Conservation (phyloP, 1,284 basidiomycete genomes). For the Heterobasidion parviporum region DNA sequence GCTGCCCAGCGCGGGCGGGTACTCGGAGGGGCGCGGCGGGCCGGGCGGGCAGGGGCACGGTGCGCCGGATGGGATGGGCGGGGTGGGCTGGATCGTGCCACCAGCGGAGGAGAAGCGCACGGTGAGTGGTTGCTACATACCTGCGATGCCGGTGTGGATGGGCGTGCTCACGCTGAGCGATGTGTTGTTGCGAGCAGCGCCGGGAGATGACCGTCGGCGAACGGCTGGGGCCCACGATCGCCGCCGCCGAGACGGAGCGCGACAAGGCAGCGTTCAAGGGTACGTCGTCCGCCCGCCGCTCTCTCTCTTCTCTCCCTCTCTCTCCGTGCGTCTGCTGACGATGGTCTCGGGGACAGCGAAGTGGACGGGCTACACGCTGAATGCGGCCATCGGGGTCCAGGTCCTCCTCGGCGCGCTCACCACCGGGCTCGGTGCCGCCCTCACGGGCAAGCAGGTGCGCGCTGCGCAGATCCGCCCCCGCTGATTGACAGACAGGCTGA, state of each 20-base stretch:
- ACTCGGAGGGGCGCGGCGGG: not conserved
- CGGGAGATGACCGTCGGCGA: slow-evolving; percentile 17
- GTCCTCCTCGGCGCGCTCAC: slow-evolving; percentile 60
- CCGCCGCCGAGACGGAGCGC: slow-evolving; percentile 18
- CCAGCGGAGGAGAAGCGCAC: not conserved
- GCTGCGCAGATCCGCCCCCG: not conserved
- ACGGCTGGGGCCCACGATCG: slow-evolving; percentile 24
- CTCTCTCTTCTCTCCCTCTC: not conserved
- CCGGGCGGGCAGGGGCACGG: not conserved
- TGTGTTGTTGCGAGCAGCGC: not conserved
- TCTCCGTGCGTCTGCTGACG: not conserved
- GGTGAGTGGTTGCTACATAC: not conserved
- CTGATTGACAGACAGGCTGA: not conserved
- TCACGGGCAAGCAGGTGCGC: slow-evolving; percentile 26
- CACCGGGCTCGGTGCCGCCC: slow-evolving; percentile 52
- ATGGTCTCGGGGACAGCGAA: slow-evolving; percentile 24
- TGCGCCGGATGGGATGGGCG: not conserved
- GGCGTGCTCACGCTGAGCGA: no score
- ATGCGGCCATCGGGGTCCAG: slow-evolving; percentile 45
- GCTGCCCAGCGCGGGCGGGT: not conserved
- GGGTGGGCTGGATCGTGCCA: not conserved
- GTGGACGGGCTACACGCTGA: slow-evolving; percentile 41
- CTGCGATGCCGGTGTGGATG: not conserved
- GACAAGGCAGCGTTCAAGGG: slow-evolving; percentile 15
- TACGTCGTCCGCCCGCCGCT: slow-evolving; percentile 1